Evolutionary conservation across 495 filamentous ascomycete species (phyloP).

Genomic region (Aspergillus asperescens): DNA sequence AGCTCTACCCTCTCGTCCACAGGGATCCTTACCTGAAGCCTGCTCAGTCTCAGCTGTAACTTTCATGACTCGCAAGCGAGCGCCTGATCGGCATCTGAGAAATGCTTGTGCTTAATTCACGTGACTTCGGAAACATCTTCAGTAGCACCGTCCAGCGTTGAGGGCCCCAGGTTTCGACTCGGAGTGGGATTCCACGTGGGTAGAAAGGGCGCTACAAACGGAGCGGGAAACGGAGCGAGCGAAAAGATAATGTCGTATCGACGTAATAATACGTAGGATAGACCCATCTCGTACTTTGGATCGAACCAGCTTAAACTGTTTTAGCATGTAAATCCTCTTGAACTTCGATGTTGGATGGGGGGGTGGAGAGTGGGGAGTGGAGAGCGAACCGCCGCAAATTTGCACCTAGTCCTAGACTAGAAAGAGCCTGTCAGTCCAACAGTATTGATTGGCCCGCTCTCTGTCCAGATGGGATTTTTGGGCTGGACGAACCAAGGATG

Average conservation of each 20-base stretch:
- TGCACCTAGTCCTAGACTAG: not conserved
- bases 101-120: conserved; percentile 22
- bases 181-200: conserved; percentile 18
- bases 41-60: no score
- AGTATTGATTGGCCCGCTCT: not conserved
- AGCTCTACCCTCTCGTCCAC: no score
- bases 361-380: not conserved
- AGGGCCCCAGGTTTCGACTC: conserved; percentile 12
- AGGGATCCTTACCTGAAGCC: no score
- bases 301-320: not conserved
- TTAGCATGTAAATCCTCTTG: not conserved
- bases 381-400: not conserved
- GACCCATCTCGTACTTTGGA: not conserved
- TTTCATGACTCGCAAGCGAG: conserved; percentile 4
- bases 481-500: no score
- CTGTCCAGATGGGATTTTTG: no score
- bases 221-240: no score
- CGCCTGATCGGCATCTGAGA: conserved; percentile 15
- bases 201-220: conserved; percentile 3
- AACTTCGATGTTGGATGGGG: not conserved
- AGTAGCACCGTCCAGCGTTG: not conserved
- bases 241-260: not conserved
- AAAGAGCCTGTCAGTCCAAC: not conserved
- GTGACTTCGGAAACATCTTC: conserved; percentile 11
- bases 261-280: not conserved